Evolutionary conservation across 2,329 filamentous ascomycete species (phyloP).

Genomic region (Diplodia intermedia): DNA sequence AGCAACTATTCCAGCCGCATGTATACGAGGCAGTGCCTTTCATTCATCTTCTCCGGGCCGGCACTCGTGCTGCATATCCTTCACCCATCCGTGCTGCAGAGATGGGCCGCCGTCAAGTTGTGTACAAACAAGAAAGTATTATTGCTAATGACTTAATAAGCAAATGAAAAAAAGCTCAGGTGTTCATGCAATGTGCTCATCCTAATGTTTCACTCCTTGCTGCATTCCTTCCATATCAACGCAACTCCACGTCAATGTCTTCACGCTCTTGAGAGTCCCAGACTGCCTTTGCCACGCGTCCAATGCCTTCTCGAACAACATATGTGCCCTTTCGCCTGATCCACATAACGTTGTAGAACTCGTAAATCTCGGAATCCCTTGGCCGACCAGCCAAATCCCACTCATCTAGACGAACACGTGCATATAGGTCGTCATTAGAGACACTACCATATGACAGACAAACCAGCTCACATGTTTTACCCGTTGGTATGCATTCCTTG

Average conservation of each 20-base stretch:
- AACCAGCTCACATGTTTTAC: neutral
- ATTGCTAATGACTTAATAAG: too few species aligned
- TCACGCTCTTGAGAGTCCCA: neutral
- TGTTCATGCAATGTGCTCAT: too few species aligned
- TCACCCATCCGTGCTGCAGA: too few species aligned
- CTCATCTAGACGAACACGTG: neutral
- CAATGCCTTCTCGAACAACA: neutral
- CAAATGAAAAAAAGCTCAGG: too few species aligned
- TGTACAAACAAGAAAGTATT: too few species aligned
- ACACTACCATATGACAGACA: neutral
- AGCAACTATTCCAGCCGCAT: too few species aligned
- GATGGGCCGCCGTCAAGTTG: too few species aligned
- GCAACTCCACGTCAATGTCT: neutral
- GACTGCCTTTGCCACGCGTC: neutral
- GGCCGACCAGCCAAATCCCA: neutral
- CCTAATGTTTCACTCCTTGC: too few species aligned
- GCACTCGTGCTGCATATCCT: too few species aligned
- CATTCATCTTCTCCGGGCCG: too few species aligned
- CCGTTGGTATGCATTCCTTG: neutral
- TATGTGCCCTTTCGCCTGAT: neutral
- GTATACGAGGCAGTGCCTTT: too few species aligned
- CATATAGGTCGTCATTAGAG: neutral
- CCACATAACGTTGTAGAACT: constrained; percentile 10
- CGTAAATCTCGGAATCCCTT: neutral
- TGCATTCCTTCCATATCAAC: neutral